Base-by-base conservation (phyloP, 2,329 filamentous ascomycete genomes). In the Pseudocercospora fijiensis region DNA sequence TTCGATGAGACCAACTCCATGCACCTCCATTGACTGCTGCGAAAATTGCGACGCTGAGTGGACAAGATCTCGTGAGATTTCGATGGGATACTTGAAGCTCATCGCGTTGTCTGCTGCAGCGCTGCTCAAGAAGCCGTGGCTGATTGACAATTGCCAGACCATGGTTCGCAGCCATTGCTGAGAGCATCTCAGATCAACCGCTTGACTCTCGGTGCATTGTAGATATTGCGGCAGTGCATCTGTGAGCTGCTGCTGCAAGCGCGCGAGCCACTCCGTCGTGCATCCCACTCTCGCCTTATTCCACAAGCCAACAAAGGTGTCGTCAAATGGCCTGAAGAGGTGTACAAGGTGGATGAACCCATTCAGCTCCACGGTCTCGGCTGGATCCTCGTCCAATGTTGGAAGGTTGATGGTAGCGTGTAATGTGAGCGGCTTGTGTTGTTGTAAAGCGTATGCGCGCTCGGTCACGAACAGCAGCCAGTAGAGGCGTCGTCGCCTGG, bases 1-100 rank as follows among this genome's bases (percentile, higher is more conserved):
- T 73, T 93, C 90, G 65, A 95, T 86, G 85, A 96, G 76, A 26
- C 89, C 89, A 43, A 90, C 84, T 18, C 88, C 89, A 68, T 93
- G 83, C 2, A 93, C 81, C 67, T 94, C 90, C 80, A 92, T 88
- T 49, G 87, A 87, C 68, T 88, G 84, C 37, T 86, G 86, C 0
- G 89, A 88, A 71, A 95, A 89, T 59, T 89, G 86, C 16, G 87
- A 86, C 4, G 89, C 88, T 77, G 93, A 86, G 11, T 78, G 76
- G 0, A 85, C 78, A 1, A 87, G 80, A 56, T 86, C 85, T 55
- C 84, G 78, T 0, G 86, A 85, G n/a, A 88, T 85, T 41, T 85
- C 81, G 27, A 88, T 80, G 0, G 86, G 86, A 61, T 86, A 88
- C 30, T 82, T 81, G 76, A 87, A 87, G 33, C 81, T 84, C 82